Base-by-base conservation (phyloP, 352 stramenopile species). In the Globisporangium echinulatum region DNA sequence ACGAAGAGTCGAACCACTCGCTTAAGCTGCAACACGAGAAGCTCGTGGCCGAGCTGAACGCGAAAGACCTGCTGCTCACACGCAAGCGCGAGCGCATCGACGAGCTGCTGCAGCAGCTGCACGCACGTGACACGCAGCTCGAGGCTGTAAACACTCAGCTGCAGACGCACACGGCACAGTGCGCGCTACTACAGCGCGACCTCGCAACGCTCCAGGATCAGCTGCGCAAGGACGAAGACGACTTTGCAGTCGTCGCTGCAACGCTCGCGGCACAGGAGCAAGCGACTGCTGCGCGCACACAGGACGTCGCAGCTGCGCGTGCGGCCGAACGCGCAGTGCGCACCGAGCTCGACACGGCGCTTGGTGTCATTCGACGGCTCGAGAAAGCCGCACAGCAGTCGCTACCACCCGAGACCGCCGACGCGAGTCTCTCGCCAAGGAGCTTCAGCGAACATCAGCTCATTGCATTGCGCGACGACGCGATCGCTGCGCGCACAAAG, bases 401-500 rank as follows among this genome's bases (percentile, higher is more conserved):
- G 47, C 25, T 1, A 25, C 68, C 79, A 10, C 74, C 72, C 3
- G 63, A 77, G 43, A 68, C 61, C 0, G 69, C 67, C 9, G 83
- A 93, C 51, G 83, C 75, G 5, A 89, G 81, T 48, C 58, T 93
- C 7, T 90, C 79, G 8, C 81, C 83, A 36, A 77, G 81, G 0
- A 89, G 81, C 62, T 93, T 87, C 52, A 71, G 63, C 15, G 83
- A 93, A 54, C 86, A 83, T 48, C 77, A 90, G 54, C 68, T 93
- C 33, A 86, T 93, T 42, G 69, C 74, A 46, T 67, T 93, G 11
- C 74, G 83, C 1, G 83, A 93, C 57, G 83, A 93, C 46, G 78
- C 79, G 36, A 81, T 93, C 51, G 62, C 71, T 9, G 79, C 79
- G 25, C 90, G 90, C 44, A 80, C 74, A 1, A 76, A 82, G 17